Conservation (phyloP, 2,329 filamentous ascomycete genomes). For the Lojkania enalia region DNA sequence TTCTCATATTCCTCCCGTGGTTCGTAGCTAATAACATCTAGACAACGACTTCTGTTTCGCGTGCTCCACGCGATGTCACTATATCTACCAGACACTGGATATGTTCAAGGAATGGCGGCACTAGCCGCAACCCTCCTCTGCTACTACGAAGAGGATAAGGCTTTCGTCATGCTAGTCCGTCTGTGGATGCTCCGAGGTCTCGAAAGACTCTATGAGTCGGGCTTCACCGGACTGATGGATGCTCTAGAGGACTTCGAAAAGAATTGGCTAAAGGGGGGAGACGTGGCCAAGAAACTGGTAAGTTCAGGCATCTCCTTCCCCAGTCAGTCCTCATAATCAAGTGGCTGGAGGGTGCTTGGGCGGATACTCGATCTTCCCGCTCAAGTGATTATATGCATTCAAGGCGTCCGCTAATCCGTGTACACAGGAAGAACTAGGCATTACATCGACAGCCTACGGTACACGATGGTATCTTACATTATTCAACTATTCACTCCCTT, state of each 20-base stretch:
- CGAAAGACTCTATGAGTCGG: conserved; percentile 78
- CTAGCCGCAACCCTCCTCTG: conserved; percentile 89
- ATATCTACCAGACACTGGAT: conserved; percentile 88
- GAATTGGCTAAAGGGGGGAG: conserved; percentile 76
- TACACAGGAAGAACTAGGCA: conserved; percentile 69
- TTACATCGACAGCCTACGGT: conserved; percentile 89
- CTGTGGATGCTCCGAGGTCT: conserved; percentile 89
- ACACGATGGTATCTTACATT: conserved; percentile 97
- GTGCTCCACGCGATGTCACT: conserved; percentile 90
- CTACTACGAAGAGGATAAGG: conserved; percentile 93
- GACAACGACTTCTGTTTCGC: conserved; percentile 84
- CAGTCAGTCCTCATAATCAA: neutral
- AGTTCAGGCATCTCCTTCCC: conserved; percentile 37
- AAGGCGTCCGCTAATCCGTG: conserved; percentile 21
- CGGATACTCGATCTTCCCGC: conserved; percentile 2
- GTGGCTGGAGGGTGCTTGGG: conserved; percentile 10
- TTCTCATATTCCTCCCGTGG: conserved; percentile 1
- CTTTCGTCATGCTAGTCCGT: conserved; percentile 95
- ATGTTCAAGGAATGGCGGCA: conserved; percentile 97
- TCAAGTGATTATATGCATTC: conserved; percentile 2
- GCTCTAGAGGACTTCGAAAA: conserved; percentile 83
- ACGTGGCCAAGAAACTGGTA: conserved; percentile 80
- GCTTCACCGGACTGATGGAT: conserved; percentile 84
- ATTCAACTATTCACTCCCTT: conserved; percentile 96
- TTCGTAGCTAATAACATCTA: conserved; percentile 24